Evolutionary conservation across 176 grass and related monocot species (phyloP), one percentile per base, ranked within the genome.

Genomic region (Rhynchospora tenuis): DNA sequence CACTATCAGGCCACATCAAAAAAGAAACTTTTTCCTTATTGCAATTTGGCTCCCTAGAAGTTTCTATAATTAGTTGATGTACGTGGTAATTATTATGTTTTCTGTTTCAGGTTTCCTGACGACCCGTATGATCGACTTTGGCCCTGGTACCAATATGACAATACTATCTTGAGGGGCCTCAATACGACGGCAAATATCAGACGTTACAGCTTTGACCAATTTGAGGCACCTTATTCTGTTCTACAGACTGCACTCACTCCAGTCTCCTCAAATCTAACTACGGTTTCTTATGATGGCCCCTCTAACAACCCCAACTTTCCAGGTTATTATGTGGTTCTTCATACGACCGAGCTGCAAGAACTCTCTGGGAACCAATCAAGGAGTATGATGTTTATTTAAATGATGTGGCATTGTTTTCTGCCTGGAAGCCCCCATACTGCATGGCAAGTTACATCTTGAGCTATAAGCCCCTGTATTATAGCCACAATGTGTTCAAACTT

Each of bases 231-330:
- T 7, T 38, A 62, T 0, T 60, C 59, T 9, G 91, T 97, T 29
- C 66, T 93, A 79, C 85, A 88, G 61, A 96, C 90, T 4, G 87
- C 90, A 2, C 20, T 86, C 60, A 80, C 11, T 28, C 85, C 90
- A 1, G 55, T 16, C 17, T 86, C 85, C 63, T 0, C 70, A 38
- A 89, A 91, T 76, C 9, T 9, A 15, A 38, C 91, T 27, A 16
- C 66, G 0, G 81, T 89, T 59, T 20, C 64, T 28, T 68, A 28
- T 42, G 0, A 27, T 89, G 81, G 87, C 0, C 1, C n/a, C 0
- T 10, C 0, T 26, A 10, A 29, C 86, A 74, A 27, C 19, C 33
- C 0, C 60, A 44, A 50, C 2, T 8, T 24, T 3, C 79, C 79
- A 0, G 62, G 76, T 27, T 86, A 52, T 59, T 26, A 87, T 13